Base-by-base conservation (phyloP, 305 asterid genomes). In the Rubia peregrina region DNA sequence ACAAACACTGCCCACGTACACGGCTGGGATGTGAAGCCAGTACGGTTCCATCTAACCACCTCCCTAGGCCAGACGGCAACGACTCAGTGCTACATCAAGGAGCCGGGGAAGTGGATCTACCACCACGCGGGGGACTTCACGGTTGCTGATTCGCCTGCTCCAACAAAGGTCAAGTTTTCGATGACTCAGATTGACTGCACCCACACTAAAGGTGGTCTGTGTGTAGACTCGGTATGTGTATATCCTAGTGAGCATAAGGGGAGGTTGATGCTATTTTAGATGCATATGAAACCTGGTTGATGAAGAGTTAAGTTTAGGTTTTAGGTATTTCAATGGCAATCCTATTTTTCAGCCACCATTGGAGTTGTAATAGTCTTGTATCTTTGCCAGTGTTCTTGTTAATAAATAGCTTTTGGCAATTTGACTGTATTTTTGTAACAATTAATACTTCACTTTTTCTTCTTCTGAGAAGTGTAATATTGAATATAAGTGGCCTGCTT, bases 151-250 rank as follows among this genome's bases (percentile, higher is more conserved):
- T 57, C 81, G 21, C 51, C 75, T 79, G 75, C 74, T 57, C 83
- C 90, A 16, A 85, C 79, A 56, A 89, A 71, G 55, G 89, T 93
- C 78, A 88, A 89, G 69, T 91, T 86, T 64, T 93, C 92, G 21
- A 88, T 93, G 98, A 93, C 95, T 4, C 98, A 93, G 67, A 93
- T 92, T 44, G 98, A 92, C 76, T 92, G 98, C 82, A 92, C 98
- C 11, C 98, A 92, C 74, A 84, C 95, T 0, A 90, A 90, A 77
- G 98, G 98, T 65, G 98, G 98, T 0, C 86, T 92, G 16, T 92
- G 92, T 81, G 90, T 90, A 63, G 98, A 90, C 84, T 85, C 98
- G 36, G 97, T 86, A 40, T 24, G 77, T 19, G 80, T 92, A 75
- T 83, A 75, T 79, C 96, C 96, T 36, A 68, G 80, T 3, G 95